Evolutionary conservation across 176 grass and related monocot species (phyloP), one percentile per base, ranked within the genome.

Genomic region (Oryza coarctata): DNA sequence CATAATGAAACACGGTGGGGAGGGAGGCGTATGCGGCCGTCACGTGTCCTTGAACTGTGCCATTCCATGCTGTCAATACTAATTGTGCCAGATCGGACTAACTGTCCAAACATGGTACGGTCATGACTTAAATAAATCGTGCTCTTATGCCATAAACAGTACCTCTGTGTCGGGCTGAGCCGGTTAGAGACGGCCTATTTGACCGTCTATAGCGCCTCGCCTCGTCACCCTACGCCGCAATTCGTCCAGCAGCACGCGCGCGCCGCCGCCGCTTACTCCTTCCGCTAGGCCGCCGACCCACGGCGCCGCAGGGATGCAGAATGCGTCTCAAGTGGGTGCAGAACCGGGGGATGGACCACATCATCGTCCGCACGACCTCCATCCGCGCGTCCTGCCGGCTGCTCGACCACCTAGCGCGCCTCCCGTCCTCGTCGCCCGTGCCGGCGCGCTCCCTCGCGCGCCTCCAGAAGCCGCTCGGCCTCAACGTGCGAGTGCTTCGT

Each of bases 291-390:
- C 9, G 15, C 4, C 2, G 44, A 8, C 63, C 45, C 23, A 3
- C 62, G 14, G 22, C 12, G 3, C 50, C 20, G 50, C 13, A 49
- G 66, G 31, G 9, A 88, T 97, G 92, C 90, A 90, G 78, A 94
- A 92, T 97, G 29, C 94, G 92, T 27, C 86, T 97, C 15, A 97
- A 97, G 75, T 97, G 94, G 94, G 94, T 97, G 77, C 92, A 97
- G 88, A 97, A 97, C 80, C 84, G 87, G 1, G 90, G 92, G n/a
- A 66, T 97, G n/a, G 94, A 97, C 85, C 90, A 97, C 90, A 81
- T 97, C 80, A 94, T 97, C 77, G 84, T 68, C 52, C 90, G 92
- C 70, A 93, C 93, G 44, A 94, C 92, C 70, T 91, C 91, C 80
- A 78, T 94, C 77, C 89, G 93, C 64, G 92, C 92, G 13, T 94